phyloP scores from a whole-genome alignment of 2,329 filamentous ascomycete genomes.

The Hypoxylon sp. region DNA sequence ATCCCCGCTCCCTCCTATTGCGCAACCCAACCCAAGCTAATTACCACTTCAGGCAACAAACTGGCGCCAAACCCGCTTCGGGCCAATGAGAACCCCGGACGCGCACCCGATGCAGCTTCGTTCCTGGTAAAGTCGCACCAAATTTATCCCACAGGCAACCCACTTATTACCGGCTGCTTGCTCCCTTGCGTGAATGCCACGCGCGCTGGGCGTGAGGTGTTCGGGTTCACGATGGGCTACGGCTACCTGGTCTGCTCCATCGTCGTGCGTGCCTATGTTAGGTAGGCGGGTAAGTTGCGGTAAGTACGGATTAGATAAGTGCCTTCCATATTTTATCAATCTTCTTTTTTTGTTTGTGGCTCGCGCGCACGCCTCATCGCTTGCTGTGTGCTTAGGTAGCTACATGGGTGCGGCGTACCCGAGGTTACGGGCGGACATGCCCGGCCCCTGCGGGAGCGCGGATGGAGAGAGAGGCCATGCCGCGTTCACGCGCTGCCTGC shows the following conservation, averaged over 20 bases:
- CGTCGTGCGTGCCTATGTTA: neutral
- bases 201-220: slow-evolving; percentile 15
- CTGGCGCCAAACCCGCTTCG: slow-evolving; percentile 22
- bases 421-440: slow-evolving; percentile 3
- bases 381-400: too few species aligned
- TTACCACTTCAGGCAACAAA: slow-evolving; percentile 38
- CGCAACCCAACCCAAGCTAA: slow-evolving; percentile 12
- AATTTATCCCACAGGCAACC: neutral
- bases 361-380: too few species aligned
- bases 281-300: slow-evolving; percentile 3
- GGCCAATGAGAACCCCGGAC: slow-evolving; percentile 21
- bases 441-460: slow-evolving; percentile 10
- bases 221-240: slow-evolving; percentile 25
- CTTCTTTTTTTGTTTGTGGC: neutral
- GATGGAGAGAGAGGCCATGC: neutral
- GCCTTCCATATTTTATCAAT: too few species aligned
- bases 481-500: slow-evolving; percentile 12
- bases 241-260: neutral
- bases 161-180: slow-evolving; percentile 13
- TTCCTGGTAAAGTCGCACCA: slow-evolving; percentile 3
- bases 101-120: neutral
- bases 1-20: too few species aligned
- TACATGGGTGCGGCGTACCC: slow-evolving; percentile 2
- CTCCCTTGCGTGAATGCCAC: slow-evolving; percentile 31
- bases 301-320: too few species aligned